Base-by-base conservation (phyloP, 2,329 filamentous ascomycete genomes). In the Penicillium corylophilum region DNA sequence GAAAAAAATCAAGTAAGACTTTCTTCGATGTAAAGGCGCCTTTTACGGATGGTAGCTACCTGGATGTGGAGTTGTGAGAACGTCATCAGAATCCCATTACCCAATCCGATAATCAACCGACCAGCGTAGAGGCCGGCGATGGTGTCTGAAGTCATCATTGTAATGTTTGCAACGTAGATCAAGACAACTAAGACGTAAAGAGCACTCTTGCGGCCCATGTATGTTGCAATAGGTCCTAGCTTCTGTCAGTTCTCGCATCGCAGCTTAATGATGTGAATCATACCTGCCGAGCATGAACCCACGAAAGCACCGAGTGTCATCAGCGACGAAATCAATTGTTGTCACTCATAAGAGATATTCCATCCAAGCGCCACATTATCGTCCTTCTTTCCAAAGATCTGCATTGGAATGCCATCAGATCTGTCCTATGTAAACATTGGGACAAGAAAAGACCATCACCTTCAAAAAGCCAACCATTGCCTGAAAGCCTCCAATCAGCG, bases 21-120 rank as follows among this genome's bases (percentile, higher is more conserved):
- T 29, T 29, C 26, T 28, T 29, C 4, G 10, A 9, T 29, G 10
- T 29, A 4, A 8, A 26, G 15, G 4, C 10, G 28, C 15, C 3
- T 13, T 4, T 2, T 33, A n/a, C n/a, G 29, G 23, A 40, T 22
- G n/a, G 16, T 58, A 61, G 4, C 15, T 59, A 74, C 73, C 57
- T 80, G 78, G 13, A 81, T 70, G 55, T 78, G 79, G 0, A 80
- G 64, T 50, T 79, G 77, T 1, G 75, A 74, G 53, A 79, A 82
- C 1, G 79, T 82, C 79, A 82, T 81, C 63, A 82, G 78, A 59
- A 81, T 77, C 3, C 80, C 81, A 59, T 83, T 83, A 5, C 79
- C 78, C 5, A 83, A 52, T 2, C 82, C 82, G 49, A 83, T 80
- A 15, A 83, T 63, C 6, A 83, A 66, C 33, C 81, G 76, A 9